Conservation (phyloP, 2,329 filamentous ascomycete genomes). For the Myriangium duriaei region DNA sequence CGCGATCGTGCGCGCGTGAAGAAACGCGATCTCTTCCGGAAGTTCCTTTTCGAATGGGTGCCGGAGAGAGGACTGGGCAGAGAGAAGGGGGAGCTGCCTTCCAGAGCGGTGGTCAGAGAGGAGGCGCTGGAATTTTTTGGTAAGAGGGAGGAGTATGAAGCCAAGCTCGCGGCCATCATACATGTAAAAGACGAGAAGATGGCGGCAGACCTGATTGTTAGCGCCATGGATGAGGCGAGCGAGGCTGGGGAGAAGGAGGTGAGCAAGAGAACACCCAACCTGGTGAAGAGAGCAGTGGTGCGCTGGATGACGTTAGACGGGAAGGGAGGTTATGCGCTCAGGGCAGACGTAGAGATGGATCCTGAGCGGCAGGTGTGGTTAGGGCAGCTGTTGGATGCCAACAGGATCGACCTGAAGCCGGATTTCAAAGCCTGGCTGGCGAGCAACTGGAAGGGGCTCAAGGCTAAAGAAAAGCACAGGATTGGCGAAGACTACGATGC, state of each 20-base stretch:
- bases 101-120: slow-evolving; percentile 36
- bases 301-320: slow-evolving; percentile 16
- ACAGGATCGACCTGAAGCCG: slow-evolving; percentile 12
- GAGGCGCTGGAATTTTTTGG: slow-evolving; percentile 37
- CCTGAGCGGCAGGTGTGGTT: slow-evolving; percentile 7
- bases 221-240: slow-evolving; percentile 12
- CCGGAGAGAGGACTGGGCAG: slow-evolving; percentile 33
- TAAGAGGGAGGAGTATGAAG: slow-evolving; percentile 14
- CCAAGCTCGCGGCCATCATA: slow-evolving; percentile 13
- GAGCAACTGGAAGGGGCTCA: slow-evolving; percentile 18
- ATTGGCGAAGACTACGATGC: slow-evolving; percentile 6
- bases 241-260: slow-evolving; percentile 14
- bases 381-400: slow-evolving; percentile 2
- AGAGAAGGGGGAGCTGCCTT: too few species aligned
- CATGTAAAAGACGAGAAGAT: slow-evolving; percentile 14
- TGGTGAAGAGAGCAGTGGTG: slow-evolving; percentile 18
- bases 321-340: slow-evolving; percentile 11
- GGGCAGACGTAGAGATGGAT: slow-evolving; percentile 13
- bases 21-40: not conserved
- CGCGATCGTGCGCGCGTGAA: slow-evolving; percentile 17
- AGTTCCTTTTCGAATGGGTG: slow-evolving; percentile 17
- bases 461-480: slow-evolving; percentile 14
- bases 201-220: slow-evolving; percentile 12
- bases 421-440: slow-evolving; percentile 14
- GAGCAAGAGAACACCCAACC: slow-evolving; percentile 13